A percentile compares a stretch with the other conserved stretches of the same genome.
Evolutionary conservation across 306 rosid genomes (phyloP).

Genomic region (Comarum palustre): DNA sequence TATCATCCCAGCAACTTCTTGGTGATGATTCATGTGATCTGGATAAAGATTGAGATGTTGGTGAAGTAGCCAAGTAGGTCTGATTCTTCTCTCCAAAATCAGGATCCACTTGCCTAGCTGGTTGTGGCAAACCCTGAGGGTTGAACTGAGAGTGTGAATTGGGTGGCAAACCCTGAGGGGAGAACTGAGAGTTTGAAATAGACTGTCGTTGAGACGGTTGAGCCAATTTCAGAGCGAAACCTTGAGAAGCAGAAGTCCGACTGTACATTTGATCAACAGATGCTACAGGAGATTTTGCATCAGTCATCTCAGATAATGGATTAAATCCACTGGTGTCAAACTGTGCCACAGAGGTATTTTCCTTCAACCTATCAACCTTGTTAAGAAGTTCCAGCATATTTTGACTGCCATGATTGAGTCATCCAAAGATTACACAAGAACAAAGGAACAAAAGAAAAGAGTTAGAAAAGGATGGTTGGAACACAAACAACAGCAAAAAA

Average conservation of each 20-base stretch:
- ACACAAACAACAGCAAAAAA: neutral
- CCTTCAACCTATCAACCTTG: slow-evolving; percentile 40
- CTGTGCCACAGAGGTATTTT: slow-evolving; percentile 22
- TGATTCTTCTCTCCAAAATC: slow-evolving; percentile 34
- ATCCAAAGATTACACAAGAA: slow-evolving; percentile 11
- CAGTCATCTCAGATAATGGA: slow-evolving; percentile 31
- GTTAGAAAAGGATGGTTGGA: neutral
- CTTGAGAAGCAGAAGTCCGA: slow-evolving; percentile 38
- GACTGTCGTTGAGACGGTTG: slow-evolving; percentile 39
- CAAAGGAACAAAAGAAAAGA: slow-evolving; percentile 5
- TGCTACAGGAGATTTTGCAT: slow-evolving; percentile 20
- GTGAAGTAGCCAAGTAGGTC: slow-evolving; percentile 28
- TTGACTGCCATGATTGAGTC: slow-evolving; percentile 34
- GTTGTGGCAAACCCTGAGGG: slow-evolving; percentile 33
- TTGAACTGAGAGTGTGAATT: slow-evolving; percentile 28
- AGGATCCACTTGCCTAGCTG: slow-evolving; percentile 28
- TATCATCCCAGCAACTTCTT: slow-evolving; percentile 42
- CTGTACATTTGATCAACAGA: slow-evolving; percentile 34
- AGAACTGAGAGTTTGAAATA: slow-evolving; percentile 29
- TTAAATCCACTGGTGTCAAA: slow-evolving; percentile 33
- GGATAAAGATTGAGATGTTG: slow-evolving; percentile 28
- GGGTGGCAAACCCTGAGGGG: slow-evolving; percentile 34
- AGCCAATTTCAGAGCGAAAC: slow-evolving; percentile 42
- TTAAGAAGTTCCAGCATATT: slow-evolving; percentile 45
- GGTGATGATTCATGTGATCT: slow-evolving; percentile 33